phyloP scores from a whole-genome alignment of 1,139 yeast species.

The Hemisphaericaspora subhashii region DNA sequence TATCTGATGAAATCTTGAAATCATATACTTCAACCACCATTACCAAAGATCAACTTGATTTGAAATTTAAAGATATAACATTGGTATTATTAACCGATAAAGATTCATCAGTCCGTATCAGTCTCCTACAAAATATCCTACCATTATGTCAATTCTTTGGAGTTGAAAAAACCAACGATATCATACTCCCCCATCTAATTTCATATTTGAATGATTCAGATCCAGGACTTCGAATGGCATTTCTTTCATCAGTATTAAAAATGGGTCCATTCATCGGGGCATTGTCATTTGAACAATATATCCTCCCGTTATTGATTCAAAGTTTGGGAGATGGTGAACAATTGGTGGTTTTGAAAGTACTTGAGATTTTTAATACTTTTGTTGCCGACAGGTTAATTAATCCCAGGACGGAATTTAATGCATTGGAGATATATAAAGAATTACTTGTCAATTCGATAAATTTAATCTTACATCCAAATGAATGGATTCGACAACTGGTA shows the following conservation, averaged over 20 bases:
- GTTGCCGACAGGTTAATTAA: constrained; percentile 35
- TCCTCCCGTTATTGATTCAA: constrained; percentile 80
- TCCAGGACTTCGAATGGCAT: constrained; percentile 63
- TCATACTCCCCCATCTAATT: constrained; percentile 84
- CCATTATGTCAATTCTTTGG: constrained; percentile 85
- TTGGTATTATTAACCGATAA: constrained; percentile 68
- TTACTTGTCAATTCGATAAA: constrained; percentile 30
- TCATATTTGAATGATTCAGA: constrained; percentile 86
- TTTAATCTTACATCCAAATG: constrained; percentile 76
- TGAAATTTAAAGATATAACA: constrained; percentile 63
- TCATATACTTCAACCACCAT: constrained; percentile 17
- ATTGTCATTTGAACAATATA: constrained; percentile 80
- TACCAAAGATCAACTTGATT: constrained; percentile 31
- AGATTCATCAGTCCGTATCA: constrained; percentile 63
- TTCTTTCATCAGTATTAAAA: constrained; percentile 74
- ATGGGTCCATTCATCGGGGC: constrained; percentile 82
- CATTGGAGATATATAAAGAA: constrained; percentile 41
- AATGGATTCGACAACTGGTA: constrained; percentile 76
- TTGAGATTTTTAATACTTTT: constrained; percentile 55
- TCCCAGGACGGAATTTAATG: constrained; percentile 41
- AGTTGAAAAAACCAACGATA: constrained; percentile 81
- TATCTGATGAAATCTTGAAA: constrained; percentile 11
- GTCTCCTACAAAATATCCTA: constrained; percentile 65
- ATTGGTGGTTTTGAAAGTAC: constrained; percentile 72
- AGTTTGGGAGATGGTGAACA: constrained; percentile 84